Evolutionary conservation across 495 filamentous ascomycete species (phyloP).

Genomic region (Neurospora tetraspora): DNA sequence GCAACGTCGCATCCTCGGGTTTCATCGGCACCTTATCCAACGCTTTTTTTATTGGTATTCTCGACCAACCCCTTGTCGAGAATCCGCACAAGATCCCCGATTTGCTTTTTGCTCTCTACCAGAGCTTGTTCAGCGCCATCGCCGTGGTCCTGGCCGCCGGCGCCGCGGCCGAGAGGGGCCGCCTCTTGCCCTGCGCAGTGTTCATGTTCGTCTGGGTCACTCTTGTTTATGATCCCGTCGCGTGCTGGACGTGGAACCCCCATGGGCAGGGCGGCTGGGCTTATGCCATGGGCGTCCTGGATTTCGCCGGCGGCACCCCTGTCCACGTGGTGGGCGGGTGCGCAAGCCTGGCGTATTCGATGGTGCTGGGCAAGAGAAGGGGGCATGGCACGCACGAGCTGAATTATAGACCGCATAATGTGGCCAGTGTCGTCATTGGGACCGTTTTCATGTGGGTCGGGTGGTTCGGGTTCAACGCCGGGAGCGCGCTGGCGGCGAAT

Average conservation of each 20-base stretch:
- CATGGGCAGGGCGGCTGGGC: slow-evolving; percentile 55
- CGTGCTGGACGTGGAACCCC: slow-evolving; percentile 96
- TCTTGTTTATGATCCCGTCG: slow-evolving; percentile 88
- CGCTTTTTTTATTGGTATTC: slow-evolving; percentile 72
- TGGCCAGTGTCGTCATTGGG: slow-evolving; percentile 89
- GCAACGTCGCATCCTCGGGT: slow-evolving; percentile 56
- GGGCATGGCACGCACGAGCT: slow-evolving; percentile 81
- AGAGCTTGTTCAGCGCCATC: slow-evolving; percentile 93
- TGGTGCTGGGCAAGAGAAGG: slow-evolving; percentile 80
- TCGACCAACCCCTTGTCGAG: slow-evolving; percentile 68
- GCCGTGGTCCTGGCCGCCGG: slow-evolving; percentile 88
- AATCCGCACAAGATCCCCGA: slow-evolving; percentile 64
- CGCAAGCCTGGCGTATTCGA: slow-evolving; percentile 77
- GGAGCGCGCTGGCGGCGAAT: slow-evolving; percentile 77
- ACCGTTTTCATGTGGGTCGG: slow-evolving; percentile 98
- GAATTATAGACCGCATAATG: slow-evolving; percentile 94
- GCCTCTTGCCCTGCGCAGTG: slow-evolving; percentile 87
- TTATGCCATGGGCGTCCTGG: slow-evolving; percentile 68
- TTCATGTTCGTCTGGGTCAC: slow-evolving; percentile 97
- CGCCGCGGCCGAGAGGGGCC: slow-evolving; percentile 81
- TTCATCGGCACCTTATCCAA: slow-evolving; percentile 73
- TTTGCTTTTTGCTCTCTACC: slow-evolving; percentile 84
- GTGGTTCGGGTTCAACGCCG: slow-evolving; percentile 97
- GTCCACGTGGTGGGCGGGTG: slow-evolving; percentile 87
- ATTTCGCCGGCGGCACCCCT: slow-evolving; percentile 90